A percentile compares a stretch with the other conserved stretches of the same genome.
Evolutionary conservation across 257 asterid species (phyloP).

Genomic region (Ophiorrhiza pumila): DNA sequence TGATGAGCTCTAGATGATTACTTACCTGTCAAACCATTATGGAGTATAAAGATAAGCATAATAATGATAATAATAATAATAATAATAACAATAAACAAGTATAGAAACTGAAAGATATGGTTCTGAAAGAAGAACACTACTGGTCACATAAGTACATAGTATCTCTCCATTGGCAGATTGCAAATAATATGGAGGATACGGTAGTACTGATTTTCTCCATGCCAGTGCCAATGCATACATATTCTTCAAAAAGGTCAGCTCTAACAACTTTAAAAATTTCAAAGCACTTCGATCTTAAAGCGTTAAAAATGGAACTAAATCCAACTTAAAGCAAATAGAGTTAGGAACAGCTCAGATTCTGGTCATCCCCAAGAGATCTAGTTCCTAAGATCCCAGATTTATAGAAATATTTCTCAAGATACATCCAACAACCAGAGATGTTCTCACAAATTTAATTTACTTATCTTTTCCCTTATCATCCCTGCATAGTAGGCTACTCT

Average conservation of each 20-base stretch:
- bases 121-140: neutral
- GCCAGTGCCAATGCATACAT: neutral
- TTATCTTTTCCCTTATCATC: no score
- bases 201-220: neutral
- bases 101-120: constrained; percentile 2
- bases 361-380: no score
- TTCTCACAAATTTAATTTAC: no score
- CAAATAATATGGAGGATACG: neutral
- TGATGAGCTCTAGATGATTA: constrained; percentile 96
- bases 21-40: constrained; percentile 49
- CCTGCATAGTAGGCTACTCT: no score
- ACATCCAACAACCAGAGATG: no score
- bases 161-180: neutral
- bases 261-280: no score
- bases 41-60: constrained; percentile 13
- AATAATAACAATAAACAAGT: neutral
- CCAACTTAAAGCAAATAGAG: no score
- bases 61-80: neutral
- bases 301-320: neutral
- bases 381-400: neutral
- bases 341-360: no score
- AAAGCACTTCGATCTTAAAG: neutral
- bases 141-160: neutral
- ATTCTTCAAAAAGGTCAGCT: no score
- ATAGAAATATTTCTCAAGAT: neutral